Percentiles rank a stretch among this genome's conserved stretches.
Conservation (phyloP, 192 early-diverging fungal species). For the Gamsiella multidivaricata region DNA sequence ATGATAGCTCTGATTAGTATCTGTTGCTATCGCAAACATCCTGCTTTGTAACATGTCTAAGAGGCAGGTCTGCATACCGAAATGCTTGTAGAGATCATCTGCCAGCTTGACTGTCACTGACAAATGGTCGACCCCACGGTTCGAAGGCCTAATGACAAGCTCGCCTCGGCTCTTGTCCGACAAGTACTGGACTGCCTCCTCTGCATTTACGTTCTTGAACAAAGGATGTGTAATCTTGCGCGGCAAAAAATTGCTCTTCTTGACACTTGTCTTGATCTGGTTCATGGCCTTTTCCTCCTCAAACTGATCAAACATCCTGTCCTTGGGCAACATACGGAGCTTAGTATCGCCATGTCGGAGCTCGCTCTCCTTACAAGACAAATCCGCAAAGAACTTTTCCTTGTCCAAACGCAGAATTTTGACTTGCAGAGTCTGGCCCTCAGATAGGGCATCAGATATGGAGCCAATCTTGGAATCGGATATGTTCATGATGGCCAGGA, state of each 20-base stretch:
- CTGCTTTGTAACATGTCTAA: too few species aligned
- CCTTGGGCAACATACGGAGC: constrained; percentile 65
- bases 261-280: constrained; percentile 44
- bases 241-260: constrained; percentile 32
- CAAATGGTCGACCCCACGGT: constrained; percentile 87
- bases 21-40: too few species aligned
- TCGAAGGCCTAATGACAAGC: constrained; percentile 91
- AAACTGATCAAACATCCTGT: constrained; percentile 62
- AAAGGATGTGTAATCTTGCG: constrained; percentile 87
- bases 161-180: constrained; percentile 74
- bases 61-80: too few species aligned
- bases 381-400: constrained; percentile 79
- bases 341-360: constrained; percentile 58
- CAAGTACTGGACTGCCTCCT: constrained; percentile 81
- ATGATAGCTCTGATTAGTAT: neutral
- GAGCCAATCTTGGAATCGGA: constrained; percentile 67
- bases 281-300: constrained; percentile 43
- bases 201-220: constrained; percentile 78
- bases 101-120: constrained; percentile 94
- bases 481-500: constrained; percentile 74
- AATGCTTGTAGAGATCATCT: constrained; percentile 88
- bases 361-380: constrained; percentile 74
- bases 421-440: constrained; percentile 78
- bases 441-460: constrained; percentile 68
- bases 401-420: constrained; percentile 85